A percentile compares a stretch with the other conserved stretches of the same genome.
Conservation (phyloP, 495 filamentous ascomycete genomes). For the Chaetomium tenue region DNA sequence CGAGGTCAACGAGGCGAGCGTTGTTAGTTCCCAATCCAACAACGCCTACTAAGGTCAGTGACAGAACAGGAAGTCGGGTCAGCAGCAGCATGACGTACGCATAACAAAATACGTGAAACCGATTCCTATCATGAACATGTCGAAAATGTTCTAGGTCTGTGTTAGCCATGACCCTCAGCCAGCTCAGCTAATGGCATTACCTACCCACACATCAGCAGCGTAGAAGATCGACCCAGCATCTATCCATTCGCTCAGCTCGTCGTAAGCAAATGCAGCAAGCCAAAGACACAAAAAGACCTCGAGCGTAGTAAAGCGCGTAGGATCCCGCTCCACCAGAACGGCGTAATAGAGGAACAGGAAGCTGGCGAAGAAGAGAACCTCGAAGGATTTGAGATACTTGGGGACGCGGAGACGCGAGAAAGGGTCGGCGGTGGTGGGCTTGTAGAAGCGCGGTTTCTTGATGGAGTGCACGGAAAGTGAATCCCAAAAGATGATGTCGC, state of each 20-base stretch:
- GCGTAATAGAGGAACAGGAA: conserved; percentile 82
- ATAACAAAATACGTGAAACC: conserved; percentile 69
- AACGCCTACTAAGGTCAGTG: conserved; percentile 51
- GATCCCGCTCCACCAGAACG: conserved; percentile 64
- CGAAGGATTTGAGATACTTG: conserved; percentile 87
- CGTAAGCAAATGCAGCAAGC: conserved; percentile 85
- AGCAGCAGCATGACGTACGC: conserved; percentile 52
- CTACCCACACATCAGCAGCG: conserved; percentile 75
- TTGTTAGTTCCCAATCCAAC: conserved; percentile 67
- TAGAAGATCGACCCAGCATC: conserved; percentile 86
- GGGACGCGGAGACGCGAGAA: conserved; percentile 84
- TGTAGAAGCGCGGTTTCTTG: conserved; percentile 82
- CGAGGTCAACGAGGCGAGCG: conserved; percentile 63
- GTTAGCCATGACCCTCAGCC: conserved; percentile 6
- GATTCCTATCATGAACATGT: conserved; percentile 81
- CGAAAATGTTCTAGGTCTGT: conserved; percentile 62
- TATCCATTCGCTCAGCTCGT: conserved; percentile 77
- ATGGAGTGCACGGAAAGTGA: conserved; percentile 68
- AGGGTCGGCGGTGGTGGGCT: conserved; percentile 69
- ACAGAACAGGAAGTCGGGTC: not conserved
- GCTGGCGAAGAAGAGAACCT: conserved; percentile 80
- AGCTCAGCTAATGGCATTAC: not conserved
- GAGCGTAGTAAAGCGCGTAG: conserved; percentile 45
- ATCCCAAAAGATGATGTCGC: conserved; percentile 92
- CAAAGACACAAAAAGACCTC: conserved; percentile 60